Base-by-base conservation (phyloP, 2,329 filamentous ascomycete species). In the Penicillium sp. region DNA sequence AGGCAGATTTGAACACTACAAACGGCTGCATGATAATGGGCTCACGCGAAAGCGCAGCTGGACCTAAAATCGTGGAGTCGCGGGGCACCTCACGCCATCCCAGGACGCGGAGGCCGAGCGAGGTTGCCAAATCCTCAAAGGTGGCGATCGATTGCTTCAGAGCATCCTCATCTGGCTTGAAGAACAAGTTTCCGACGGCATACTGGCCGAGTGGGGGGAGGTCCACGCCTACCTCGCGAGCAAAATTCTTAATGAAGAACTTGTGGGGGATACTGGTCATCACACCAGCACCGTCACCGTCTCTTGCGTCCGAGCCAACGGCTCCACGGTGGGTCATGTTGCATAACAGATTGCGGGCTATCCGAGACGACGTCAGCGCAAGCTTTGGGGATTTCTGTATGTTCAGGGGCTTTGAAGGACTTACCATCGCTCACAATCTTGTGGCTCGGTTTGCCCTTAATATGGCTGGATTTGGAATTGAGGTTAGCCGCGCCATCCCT, bases 241-340 rank as follows among this genome's bases (percentile, higher is more conserved):
- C 92, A 76, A 97, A 97, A 76, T 97, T 96, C 83, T 97, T 99
- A 73, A 96, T 82, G 76, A 99, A 97, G 82, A 99, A 97, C 77
- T 88, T 92, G 82, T 97, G 93, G 57, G 94, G 94, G 69, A 99
- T 96, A 57, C 92, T 97, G 65, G 93, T 97, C 94, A 99, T 99
- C 72, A 97, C 93, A 85, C 94, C 94, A 69, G 94, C 94, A 75
- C 94, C 94, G 75, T 99, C 94, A 74, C 94, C 94, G 74, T 99
- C 94, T 82, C 94, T 89, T 71, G 92, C 92, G 81, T 99, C 94
- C 58, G 94, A 97, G 67, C 94, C 94, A 68, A 97, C 93, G 62
- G 94, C 94, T 82, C 94, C 94, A 75, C 94, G 89, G 82, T 99
- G 94, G 82, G 94, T 97, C 94, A 99, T 99, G 84, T 99, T 97